Evolutionary conservation across 2,329 filamentous ascomycete species (phyloP).

Genomic region (Fusarium fujikuroi): DNA sequence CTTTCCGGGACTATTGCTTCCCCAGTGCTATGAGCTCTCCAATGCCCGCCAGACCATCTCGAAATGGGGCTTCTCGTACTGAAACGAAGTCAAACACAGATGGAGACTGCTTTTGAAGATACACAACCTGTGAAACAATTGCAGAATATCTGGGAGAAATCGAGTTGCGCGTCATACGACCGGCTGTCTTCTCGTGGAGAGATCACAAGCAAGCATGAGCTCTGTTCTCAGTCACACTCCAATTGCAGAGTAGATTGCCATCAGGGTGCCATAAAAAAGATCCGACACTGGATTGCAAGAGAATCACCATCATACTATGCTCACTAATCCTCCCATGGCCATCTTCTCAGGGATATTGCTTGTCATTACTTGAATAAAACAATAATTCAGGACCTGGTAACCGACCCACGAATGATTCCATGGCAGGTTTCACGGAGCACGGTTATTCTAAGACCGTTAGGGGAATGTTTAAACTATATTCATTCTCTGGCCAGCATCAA

Average conservation of each 20-base stretch:
- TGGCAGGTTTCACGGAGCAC: background rate
- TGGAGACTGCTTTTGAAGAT: background rate
- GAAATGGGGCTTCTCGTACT: background rate
- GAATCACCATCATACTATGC: background rate
- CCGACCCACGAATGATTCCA: background rate
- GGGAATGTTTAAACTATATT: background rate
- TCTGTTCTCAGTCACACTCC: background rate
- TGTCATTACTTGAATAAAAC: constrained; percentile 9
- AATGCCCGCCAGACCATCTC: background rate
- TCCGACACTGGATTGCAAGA: background rate
- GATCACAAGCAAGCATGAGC: background rate
- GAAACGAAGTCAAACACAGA: background rate
- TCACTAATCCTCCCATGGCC: background rate
- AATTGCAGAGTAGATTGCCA: background rate
- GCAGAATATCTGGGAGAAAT: background rate
- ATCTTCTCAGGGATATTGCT: constrained; percentile 17
- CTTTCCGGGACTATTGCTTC: background rate
- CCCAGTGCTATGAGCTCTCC: background rate
- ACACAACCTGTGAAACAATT: background rate
- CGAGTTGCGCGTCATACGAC: background rate
- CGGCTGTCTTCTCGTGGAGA: background rate
- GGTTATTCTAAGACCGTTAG: background rate
- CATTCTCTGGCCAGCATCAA: background rate
- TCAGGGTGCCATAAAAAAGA: background rate
- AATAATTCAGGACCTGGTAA: constrained; percentile 4